Base-by-base conservation (phyloP, 768 basidiomycete species). In the Ramaria rubella region DNA sequence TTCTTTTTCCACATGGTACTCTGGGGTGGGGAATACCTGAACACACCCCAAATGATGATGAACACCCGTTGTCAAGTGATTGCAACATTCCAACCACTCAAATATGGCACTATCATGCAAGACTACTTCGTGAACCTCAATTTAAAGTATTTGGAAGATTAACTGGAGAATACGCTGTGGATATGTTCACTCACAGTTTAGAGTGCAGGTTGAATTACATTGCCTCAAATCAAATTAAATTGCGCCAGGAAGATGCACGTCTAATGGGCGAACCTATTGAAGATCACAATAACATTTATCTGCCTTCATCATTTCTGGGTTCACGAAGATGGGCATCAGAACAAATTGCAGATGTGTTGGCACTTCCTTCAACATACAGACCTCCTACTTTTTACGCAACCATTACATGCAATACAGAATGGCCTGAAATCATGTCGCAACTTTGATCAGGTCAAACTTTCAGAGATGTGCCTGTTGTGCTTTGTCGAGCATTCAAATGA, bases 1-100 rank as follows among this genome's bases (percentile, higher is more conserved):
- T 74, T n/a, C n/a, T n/a, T n/a, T n/a, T n/a, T n/a, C n/a, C n/a
- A n/a, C n/a, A n/a, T n/a, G n/a, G n/a, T n/a, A 0, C 55, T 74
- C 59, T 68, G 0, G 72, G 72, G 0, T 74, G 72, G 72, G 72
- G 71, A 0, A 9, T 68, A 0, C 74, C 74, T n/a, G n/a, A n/a
- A n/a, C n/a, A n/a, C n/a, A n/a, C n/a, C 36, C 36, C 36, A 38
- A 11, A 11, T 38, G 11, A 11, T 11, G n/a, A 11, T 38, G 11
- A 38, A 38, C 36, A 38, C n/a, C 11, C 36, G n/a, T n/a, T 11
- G 11, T 38, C 36, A 38, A 38, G n/a, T 38, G 36, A 38, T n/a
- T 11, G 36, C n/a, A n/a, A 38, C n/a, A n/a, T n/a, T 11, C 11
- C 36, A n/a, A n/a, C 36, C 11, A n/a, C 36, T 38, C 36, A 38